Evolutionary conservation across 2,329 filamentous ascomycete genomes (phyloP).

Genomic region (Periconia sp.): DNA sequence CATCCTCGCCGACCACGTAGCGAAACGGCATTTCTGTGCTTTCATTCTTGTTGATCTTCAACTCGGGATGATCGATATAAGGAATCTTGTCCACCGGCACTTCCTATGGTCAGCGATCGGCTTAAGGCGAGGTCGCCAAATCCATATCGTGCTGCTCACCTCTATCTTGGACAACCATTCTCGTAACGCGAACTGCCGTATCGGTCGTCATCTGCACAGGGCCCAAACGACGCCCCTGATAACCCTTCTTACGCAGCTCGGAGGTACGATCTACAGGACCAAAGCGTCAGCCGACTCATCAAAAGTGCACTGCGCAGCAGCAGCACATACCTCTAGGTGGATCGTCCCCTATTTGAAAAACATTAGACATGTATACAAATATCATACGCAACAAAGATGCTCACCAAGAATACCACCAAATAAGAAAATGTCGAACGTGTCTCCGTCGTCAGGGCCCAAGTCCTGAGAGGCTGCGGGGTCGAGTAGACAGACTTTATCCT

Average conservation of each 20-base stretch:
- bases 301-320: neutral
- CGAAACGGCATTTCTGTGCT: slow-evolving; percentile 98
- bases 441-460: slow-evolving; percentile 78
- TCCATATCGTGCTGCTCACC: slow-evolving; percentile 56
- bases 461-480: slow-evolving; percentile 84
- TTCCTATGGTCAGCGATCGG: slow-evolving; percentile 43
- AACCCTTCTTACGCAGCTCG: slow-evolving; percentile 93
- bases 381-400: slow-evolving; percentile 16
- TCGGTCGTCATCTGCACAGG: slow-evolving; percentile 98
- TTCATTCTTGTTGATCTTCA: slow-evolving; percentile 88
- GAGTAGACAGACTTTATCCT: slow-evolving; percentile 80
- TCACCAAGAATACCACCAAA: slow-evolving; percentile 94
- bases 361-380: slow-evolving; percentile 17
- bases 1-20: slow-evolving; percentile 77
- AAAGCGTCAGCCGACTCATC: slow-evolving; percentile 20
- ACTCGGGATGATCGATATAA: slow-evolving; percentile 85
- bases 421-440: slow-evolving; percentile 83
- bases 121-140: neutral
- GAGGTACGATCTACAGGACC: slow-evolving; percentile 75
- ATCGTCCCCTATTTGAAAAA: slow-evolving; percentile 71
- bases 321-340: slow-evolving; percentile 75
- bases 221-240: slow-evolving; percentile 80
- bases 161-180: slow-evolving; percentile 82
- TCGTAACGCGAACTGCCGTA: slow-evolving; percentile 90
- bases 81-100: slow-evolving; percentile 76